Percentiles rank a stretch among this genome's conserved stretches.
These are phyloP conservation scores for Pterula multifida DNA, from an alignment of 1,284 basidiomycete genomes.

Conservation along the genomic window DNA sequence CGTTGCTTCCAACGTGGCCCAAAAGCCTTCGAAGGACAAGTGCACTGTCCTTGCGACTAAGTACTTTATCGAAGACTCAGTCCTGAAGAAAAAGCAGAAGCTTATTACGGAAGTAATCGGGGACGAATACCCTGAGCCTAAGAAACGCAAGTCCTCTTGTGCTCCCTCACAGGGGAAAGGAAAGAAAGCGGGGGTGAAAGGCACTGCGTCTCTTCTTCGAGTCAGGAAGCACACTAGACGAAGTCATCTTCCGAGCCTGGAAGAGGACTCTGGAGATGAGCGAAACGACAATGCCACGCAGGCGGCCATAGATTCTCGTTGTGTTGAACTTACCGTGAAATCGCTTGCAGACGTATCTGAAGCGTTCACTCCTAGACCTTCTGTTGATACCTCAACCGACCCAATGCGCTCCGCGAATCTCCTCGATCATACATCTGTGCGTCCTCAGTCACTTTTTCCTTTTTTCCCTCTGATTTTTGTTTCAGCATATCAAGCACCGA, in stretches of 20 bases:
- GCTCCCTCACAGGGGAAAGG: conserved; percentile 16
- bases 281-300: conserved; percentile 17
- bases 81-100: conserved; percentile 31
- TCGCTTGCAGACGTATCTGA: conserved; percentile 52
- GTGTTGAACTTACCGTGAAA: conserved; percentile 51
- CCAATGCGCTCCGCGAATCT: neutral
- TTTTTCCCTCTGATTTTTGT: neutral
- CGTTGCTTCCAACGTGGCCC: conserved; percentile 21
- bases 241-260: conserved; percentile 26
- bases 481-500: conserved; percentile 24
- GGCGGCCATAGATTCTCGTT: conserved; percentile 35
- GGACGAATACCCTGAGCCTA: conserved; percentile 28
- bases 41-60: conserved; percentile 46
- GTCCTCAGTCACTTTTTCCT: neutral
- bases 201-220: conserved; percentile 15
- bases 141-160: conserved; percentile 44
- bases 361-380: conserved; percentile 21
- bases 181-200: conserved; percentile 15
- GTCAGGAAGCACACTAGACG: conserved; percentile 3
- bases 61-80: conserved; percentile 21
- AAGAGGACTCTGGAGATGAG: conserved; percentile 25
- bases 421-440: neutral
- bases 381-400: neutral
- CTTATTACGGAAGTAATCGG: conserved; percentile 10
- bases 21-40: conserved; percentile 49